Evolutionary conservation across 441 rosid species (phyloP).

Genomic region (Adansonia madagascariensis): DNA sequence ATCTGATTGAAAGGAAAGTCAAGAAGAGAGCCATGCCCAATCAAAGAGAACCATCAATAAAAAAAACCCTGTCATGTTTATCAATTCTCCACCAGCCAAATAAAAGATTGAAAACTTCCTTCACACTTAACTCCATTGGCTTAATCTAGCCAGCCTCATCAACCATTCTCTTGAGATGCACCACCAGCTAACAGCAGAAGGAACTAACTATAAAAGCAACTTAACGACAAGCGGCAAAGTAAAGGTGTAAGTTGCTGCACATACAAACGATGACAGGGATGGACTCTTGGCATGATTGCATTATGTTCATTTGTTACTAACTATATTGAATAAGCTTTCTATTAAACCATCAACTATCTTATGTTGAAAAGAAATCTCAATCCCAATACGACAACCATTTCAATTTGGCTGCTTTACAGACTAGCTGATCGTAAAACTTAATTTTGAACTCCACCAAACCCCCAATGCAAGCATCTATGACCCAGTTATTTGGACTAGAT

Average conservation of each 20-base stretch:
- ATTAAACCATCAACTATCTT: not conserved
- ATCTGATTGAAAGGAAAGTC: slow-evolving; percentile 8
- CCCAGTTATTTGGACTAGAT: not conserved
- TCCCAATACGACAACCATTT: not conserved
- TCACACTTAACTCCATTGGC: slow-evolving; percentile 24
- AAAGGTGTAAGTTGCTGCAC: not conserved
- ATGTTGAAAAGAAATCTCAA: slow-evolving; percentile 17
- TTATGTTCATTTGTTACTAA: not conserved
- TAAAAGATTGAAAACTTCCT: slow-evolving; percentile 17
- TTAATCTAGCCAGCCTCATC: slow-evolving; percentile 25
- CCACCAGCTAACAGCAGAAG: not conserved
- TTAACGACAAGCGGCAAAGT: not conserved
- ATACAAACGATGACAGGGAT: not conserved
- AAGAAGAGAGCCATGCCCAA: slow-evolving; percentile 13
- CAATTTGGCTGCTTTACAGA: not conserved
- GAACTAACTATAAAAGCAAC: not conserved
- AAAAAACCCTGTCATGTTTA: slow-evolving; percentile 3
- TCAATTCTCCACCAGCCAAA: slow-evolving; percentile 22
- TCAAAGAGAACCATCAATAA: slow-evolving; percentile 19
- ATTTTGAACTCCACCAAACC: not conserved
- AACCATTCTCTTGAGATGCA: slow-evolving; percentile 9
- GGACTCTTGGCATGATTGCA: not conserved
- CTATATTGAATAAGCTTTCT: not conserved
- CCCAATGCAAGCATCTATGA: slow-evolving; percentile 1
- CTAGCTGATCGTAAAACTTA: not conserved